Conservation (phyloP, 345 rosid species). For the Populus pruinosa region DNA sequence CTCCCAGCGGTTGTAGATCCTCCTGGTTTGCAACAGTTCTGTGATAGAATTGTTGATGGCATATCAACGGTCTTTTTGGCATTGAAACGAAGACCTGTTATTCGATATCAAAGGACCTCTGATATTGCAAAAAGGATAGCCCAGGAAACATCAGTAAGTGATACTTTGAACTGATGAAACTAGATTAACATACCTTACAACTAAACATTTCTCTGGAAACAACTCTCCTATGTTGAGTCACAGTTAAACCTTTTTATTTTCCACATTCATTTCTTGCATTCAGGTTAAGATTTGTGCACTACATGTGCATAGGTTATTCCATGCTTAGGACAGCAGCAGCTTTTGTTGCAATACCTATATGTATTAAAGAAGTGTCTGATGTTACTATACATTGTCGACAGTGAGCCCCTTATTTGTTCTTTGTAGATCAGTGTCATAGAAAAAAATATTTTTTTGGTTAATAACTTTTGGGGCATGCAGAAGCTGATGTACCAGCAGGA, state of each 20-base stretch:
- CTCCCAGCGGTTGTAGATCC: conserved; percentile 98
- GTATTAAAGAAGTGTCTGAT: neutral
- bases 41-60: conserved; percentile 85
- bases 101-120: conserved; percentile 90
- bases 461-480: conserved; percentile 41
- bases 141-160: conserved; percentile 85
- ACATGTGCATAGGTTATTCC: neutral
- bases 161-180: neutral
- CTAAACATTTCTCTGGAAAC: neutral
- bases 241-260: neutral
- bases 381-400: neutral
- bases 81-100: conserved; percentile 84
- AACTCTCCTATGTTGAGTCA: neutral
- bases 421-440: neutral
- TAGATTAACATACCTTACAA: neutral
- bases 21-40: conserved; percentile 74
- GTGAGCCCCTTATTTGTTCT: neutral
- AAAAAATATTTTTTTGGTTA: conserved; percentile 5
- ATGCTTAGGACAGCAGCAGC: neutral
- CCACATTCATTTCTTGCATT: neutral
- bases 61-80: conserved; percentile 81
- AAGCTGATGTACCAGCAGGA: conserved; percentile 98
- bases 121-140: conserved; percentile 96
- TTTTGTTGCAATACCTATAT: neutral
- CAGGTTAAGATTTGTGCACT: neutral